A percentile compares a stretch with the other conserved stretches of the same genome.
phyloP scores from a whole-genome alignment of 1,284 basidiomycete genomes.

The Microbotryum lychnidis-dioicae region DNA sequence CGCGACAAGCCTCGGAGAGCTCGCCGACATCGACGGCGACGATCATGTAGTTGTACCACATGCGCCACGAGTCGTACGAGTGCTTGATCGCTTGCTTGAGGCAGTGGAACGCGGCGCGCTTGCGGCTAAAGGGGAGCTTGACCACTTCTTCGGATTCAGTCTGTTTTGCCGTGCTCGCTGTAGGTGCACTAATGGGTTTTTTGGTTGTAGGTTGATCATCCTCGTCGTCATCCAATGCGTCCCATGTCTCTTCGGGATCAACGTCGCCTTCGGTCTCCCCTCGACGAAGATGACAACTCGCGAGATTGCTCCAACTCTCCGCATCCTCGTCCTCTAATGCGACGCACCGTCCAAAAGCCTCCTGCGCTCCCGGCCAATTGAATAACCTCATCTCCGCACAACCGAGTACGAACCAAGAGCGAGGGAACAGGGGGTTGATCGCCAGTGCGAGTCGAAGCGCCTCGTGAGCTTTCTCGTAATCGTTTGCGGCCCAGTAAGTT shows the following conservation, averaged over 20 bases:
- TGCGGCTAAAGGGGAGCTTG: constrained; percentile 40
- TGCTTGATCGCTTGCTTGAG: constrained; percentile 79
- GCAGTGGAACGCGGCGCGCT: constrained; percentile 85
- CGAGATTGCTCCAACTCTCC: constrained; percentile 97
- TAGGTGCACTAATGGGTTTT: too few species aligned
- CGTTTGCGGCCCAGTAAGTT: constrained; percentile 60
- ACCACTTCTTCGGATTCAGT: constrained; percentile 26
- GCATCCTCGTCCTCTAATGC: constrained; percentile 89
- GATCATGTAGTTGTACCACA: constrained; percentile 98
- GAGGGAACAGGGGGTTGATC: constrained; percentile 80
- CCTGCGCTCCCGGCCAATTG: constrained; percentile 72
- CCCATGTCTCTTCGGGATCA: constrained; percentile 6
- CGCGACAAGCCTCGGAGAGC: constrained; percentile 75
- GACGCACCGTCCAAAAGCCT: constrained; percentile 78
- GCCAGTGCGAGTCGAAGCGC: constrained; percentile 65
- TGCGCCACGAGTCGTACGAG: constrained; percentile 86
- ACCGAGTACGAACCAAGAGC: constrained; percentile 92
- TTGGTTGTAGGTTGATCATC: constrained; percentile 1
- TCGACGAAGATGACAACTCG: constrained; percentile 83
- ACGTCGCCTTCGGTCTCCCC: constrained; percentile 43
- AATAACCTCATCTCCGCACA: constrained; percentile 75
- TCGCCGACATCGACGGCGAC: constrained; percentile 89
- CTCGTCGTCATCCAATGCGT: constrained; percentile 4
- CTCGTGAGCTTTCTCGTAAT: constrained; percentile 57
- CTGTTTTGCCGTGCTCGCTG: background rate